phyloP scores from a whole-genome alignment of 2,329 filamentous ascomycete species.

The Aspergillus tubingensis region DNA sequence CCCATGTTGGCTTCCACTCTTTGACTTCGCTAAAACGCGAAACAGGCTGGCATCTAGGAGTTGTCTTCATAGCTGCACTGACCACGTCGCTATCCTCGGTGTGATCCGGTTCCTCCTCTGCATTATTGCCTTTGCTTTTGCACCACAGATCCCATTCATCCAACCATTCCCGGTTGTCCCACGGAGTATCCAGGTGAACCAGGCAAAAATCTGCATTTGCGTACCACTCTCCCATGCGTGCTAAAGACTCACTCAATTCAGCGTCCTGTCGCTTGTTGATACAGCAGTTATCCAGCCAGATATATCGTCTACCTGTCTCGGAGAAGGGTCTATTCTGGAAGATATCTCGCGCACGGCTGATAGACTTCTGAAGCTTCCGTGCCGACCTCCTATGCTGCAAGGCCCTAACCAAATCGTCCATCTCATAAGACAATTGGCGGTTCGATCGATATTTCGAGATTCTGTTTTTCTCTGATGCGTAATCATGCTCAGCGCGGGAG shows the following conservation, averaged over 20 bases:
- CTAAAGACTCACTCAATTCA: constrained; percentile 25
- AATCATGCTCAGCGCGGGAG: neutral
- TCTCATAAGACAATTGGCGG: constrained; percentile 7
- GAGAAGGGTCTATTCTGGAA: constrained; percentile 13
- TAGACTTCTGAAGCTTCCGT: constrained; percentile 10
- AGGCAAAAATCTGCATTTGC: constrained; percentile 23
- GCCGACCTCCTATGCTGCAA: constrained; percentile 13
- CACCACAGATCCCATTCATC: constrained; percentile 11
- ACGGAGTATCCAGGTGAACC: constrained; percentile 20
- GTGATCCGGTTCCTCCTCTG: neutral
- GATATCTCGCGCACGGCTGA: constrained; percentile 11
- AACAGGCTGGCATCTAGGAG: neutral
- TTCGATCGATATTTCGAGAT: neutral
- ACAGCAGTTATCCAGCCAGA: constrained; percentile 30
- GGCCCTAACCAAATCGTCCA: constrained; percentile 8
- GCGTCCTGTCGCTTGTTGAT: constrained; percentile 24
- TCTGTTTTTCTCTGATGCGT: neutral
- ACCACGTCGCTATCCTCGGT: neutral
- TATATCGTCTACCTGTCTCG: constrained; percentile 16
- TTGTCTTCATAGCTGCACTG: neutral
- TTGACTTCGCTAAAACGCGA: neutral
- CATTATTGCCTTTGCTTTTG: neutral
- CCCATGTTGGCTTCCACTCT: constrained; percentile 15
- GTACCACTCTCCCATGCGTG: constrained; percentile 28
- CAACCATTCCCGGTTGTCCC: constrained; percentile 8